Percentiles rank a stretch among this genome's conserved stretches.
These are phyloP conservation scores for Alnus rubra DNA, from an alignment of 306 rosid genomes.

Conservation along the genomic window DNA sequence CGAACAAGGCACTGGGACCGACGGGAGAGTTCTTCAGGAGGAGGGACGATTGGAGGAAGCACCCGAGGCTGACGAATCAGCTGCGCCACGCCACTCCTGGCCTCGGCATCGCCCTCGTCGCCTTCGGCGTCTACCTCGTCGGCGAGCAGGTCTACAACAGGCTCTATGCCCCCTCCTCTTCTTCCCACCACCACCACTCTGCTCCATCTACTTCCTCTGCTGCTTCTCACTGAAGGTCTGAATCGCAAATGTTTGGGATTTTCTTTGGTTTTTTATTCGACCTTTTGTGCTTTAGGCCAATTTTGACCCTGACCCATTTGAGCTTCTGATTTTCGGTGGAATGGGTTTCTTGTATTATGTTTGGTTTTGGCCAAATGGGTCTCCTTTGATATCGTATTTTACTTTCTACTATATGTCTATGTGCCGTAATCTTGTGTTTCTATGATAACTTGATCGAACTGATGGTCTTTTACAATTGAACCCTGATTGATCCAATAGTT, in stretches of 20 bases:
- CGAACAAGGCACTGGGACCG: constrained; percentile 46
- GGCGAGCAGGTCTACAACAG: constrained; percentile 78
- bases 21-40: constrained; percentile 88
- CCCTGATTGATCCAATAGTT: neutral
- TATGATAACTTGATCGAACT: neutral
- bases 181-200: constrained; percentile 32
- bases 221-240: constrained; percentile 38
- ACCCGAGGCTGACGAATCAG: constrained; percentile 79
- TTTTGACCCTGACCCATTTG: neutral
- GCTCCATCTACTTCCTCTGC: constrained; percentile 33
- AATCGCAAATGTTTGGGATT: neutral
- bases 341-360: neutral
- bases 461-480: neutral
- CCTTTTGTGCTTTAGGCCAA: neutral
- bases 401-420: neutral
- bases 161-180: constrained; percentile 42
- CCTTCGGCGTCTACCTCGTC: constrained; percentile 82
- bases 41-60: constrained; percentile 97
- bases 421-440: neutral
- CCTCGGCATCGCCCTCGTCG: constrained; percentile 87
- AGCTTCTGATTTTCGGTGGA: neutral
- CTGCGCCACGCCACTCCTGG: constrained; percentile 90
- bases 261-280: neutral
- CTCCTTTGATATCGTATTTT: neutral
- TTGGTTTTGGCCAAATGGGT: neutral